These are phyloP conservation scores for Anastatica hierochuntica DNA, from an alignment of 345 rosid species.

Conservation along the genomic window DNA sequence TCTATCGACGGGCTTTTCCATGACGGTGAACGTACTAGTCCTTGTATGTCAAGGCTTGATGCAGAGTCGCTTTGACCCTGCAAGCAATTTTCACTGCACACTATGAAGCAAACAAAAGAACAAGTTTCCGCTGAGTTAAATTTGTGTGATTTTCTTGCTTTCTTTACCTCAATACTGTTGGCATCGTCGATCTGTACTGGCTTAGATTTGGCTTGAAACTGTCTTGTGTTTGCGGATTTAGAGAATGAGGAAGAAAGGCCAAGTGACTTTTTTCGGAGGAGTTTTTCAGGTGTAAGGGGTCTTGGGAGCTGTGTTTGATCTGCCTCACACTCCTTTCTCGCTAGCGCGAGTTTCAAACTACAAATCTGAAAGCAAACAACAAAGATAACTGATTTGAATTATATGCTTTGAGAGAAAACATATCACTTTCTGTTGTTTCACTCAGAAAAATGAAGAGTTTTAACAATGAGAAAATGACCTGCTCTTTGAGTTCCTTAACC, in stretches of 20 bases:
- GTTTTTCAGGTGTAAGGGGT: conserved; percentile 42
- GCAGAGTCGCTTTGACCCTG: conserved; percentile 37
- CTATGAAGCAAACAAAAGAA: conserved; percentile 1
- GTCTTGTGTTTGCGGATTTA: conserved; percentile 38
- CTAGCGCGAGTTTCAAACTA: conserved; percentile 59
- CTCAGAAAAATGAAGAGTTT: background rate
- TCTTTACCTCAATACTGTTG: conserved; percentile 50
- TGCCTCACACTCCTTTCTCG: conserved; percentile 44
- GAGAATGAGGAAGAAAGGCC: conserved; percentile 38
- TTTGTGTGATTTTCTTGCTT: no score
- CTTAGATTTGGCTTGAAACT: conserved; percentile 23
- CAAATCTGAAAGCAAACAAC: conserved; percentile 40
- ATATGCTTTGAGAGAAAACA: background rate
- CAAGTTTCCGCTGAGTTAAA: no score
- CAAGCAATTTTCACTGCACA: conserved; percentile 17
- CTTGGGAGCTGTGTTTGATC: conserved; percentile 34
- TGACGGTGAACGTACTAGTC: conserved; percentile 50
- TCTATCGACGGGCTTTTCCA: conserved; percentile 32
- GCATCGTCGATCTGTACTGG: conserved; percentile 43
- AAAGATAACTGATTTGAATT: background rate
- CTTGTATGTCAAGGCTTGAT: conserved; percentile 59
- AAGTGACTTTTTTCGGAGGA: conserved; percentile 29
- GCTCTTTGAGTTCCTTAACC: conserved; percentile 84
- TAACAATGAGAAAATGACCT: conserved; percentile 28
- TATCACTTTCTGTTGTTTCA: background rate